A percentile compares a stretch with the other conserved stretches of the same genome.
phyloP scores from a whole-genome alignment of 441 rosid genomes.

The Mallotus japonicus region DNA sequence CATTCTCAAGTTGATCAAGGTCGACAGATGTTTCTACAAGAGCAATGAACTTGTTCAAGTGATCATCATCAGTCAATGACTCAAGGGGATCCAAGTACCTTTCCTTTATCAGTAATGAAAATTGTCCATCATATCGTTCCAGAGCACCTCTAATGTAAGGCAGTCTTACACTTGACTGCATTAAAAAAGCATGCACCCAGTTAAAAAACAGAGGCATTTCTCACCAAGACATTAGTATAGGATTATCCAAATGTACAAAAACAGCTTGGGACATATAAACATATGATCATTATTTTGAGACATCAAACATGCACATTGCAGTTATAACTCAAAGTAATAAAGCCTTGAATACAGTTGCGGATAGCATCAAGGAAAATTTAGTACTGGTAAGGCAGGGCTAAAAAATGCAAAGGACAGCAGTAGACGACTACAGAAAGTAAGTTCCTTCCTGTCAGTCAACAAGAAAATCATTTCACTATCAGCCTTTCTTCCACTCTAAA shows the following conservation, averaged over 20 bases:
- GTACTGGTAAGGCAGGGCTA: not conserved
- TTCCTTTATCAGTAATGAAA: conserved; percentile 64
- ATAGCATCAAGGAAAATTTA: conserved; percentile 12
- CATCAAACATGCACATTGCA: not conserved
- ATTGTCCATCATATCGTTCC: conserved; percentile 61
- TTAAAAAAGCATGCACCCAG: conserved; percentile 25
- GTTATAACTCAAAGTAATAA: not conserved
- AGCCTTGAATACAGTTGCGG: not conserved
- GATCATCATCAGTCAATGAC: conserved; percentile 63
- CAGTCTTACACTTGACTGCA: conserved; percentile 87
- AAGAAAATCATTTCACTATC: not conserved
- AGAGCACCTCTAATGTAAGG: conserved; percentile 79
- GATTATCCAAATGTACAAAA: conserved; percentile 8
- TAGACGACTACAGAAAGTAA: not conserved
- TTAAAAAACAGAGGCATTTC: conserved; percentile 4
- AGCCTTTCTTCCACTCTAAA: not conserved
- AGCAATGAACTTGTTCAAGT: conserved; percentile 71
- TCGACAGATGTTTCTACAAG: conserved; percentile 89
- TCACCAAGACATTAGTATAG: not conserved
- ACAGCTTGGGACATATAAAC: not conserved
- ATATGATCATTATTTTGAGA: conserved; percentile 1
- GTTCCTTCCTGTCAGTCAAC: not conserved
- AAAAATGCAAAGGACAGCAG: not conserved
- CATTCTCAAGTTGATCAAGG: conserved; percentile 92
- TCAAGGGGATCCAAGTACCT: conserved; percentile 61